A percentile compares a stretch with the other conserved stretches of the same genome.
phyloP scores from a whole-genome alignment of 208 protist species.

The Cochliopodium minus region DNA sequence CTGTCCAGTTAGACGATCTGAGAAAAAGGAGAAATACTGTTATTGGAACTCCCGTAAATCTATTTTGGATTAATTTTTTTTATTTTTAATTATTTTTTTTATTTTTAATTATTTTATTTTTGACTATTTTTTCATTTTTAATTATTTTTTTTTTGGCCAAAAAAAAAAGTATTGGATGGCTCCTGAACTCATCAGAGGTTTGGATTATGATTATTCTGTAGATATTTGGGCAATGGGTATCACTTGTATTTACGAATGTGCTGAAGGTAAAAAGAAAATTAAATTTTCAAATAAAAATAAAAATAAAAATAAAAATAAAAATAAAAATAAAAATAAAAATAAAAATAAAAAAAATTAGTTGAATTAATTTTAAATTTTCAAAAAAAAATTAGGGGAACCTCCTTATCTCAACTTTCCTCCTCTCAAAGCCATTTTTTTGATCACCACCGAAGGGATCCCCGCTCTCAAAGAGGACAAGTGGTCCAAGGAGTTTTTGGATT shows the following conservation, averaged over 20 bases:
- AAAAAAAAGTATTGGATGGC: slow-evolving; percentile 24
- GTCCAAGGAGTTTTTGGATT: slow-evolving; percentile 14
- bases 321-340: no score
- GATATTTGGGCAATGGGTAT: slow-evolving; percentile 52
- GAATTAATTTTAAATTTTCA: no score
- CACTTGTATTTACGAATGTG: slow-evolving; percentile 29
- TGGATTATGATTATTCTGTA: slow-evolving; percentile 27
- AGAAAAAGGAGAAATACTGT: slow-evolving; percentile 26
- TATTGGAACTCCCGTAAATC: slow-evolving; percentile 20
- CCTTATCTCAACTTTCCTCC: slow-evolving; percentile 28
- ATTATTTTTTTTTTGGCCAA: no score
- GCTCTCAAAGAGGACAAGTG: slow-evolving; percentile 12
- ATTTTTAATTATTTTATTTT: no score
- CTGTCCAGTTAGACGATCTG: slow-evolving; percentile 24
- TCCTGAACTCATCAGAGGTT: slow-evolving; percentile 35
- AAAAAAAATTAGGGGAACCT: no score
- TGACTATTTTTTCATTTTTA: no score
- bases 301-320: no score
- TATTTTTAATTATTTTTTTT: no score
- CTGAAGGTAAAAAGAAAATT: slow-evolving; percentile 29
- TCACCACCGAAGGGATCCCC: slow-evolving; percentile 16
- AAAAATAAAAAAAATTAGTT: no score
- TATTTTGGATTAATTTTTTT: no score
- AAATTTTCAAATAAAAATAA: no score
- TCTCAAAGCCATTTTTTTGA: slow-evolving; percentile 14